Conservation (phyloP, 148 eudicot species). For the Spergularia bocconei region DNA sequence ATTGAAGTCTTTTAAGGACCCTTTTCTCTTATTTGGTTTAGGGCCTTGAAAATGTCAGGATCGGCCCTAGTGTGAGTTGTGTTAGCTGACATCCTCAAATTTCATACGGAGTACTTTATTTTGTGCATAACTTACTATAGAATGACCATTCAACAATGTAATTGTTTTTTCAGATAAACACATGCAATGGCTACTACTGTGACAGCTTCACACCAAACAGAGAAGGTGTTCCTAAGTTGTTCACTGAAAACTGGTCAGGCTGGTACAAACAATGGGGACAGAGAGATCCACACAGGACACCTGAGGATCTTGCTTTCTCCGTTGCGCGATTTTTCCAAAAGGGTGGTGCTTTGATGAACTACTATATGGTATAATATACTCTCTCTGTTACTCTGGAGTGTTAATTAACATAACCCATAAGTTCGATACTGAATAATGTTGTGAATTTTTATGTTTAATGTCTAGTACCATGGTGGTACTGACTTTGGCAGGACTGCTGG, state of each 20-base stretch:
- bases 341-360: slow-evolving; percentile 53
- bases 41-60: no score
- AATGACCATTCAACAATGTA: no score
- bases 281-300: slow-evolving; percentile 51
- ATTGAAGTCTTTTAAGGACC: no score
- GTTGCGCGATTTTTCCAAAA: slow-evolving; percentile 64
- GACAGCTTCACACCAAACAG: slow-evolving; percentile 36
- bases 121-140: no score
- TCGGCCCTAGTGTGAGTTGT: no score
- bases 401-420: no score
- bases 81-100: no score
- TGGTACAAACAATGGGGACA: slow-evolving; percentile 77
- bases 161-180: slow-evolving; percentile 30
- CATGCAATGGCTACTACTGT: slow-evolving; percentile 53
- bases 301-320: slow-evolving; percentile 72
- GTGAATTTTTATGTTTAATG: neutral
- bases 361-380: slow-evolving; percentile 23
- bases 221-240: slow-evolving; percentile 44
- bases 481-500: slow-evolving; percentile 21
- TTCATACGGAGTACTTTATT: no score
- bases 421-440: neutral
- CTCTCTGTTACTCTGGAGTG: slow-evolving; percentile 12
- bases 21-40: no score
- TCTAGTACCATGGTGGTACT: slow-evolving; percentile 30
- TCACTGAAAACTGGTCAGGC: slow-evolving; percentile 65